Conservation (phyloP, 75 land plant species). For the Gnetum montanum region DNA sequence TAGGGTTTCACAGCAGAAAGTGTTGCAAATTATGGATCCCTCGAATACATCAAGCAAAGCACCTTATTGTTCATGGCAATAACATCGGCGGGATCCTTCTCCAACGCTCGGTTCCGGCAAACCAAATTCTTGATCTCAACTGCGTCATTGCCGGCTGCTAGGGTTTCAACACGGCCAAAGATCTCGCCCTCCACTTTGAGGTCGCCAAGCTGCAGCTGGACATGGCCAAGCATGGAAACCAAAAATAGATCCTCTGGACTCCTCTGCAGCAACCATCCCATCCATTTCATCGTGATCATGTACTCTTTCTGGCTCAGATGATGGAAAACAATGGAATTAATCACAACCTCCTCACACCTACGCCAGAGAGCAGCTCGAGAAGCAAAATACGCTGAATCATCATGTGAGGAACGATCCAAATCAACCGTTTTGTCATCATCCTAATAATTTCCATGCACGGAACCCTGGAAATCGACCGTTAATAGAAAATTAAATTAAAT, state of each 20-base stretch:
- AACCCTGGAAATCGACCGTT: not conserved
- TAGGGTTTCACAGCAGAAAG: no score
- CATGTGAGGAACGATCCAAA: no score
- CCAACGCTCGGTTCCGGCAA: constrained; percentile 65
- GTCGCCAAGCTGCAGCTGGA: constrained; percentile 89
- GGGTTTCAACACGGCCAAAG: constrained; percentile 42
- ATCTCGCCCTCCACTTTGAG: constrained; percentile 43
- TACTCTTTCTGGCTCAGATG: constrained; percentile 70
- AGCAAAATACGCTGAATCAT: no score
- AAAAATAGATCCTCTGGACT: constrained; percentile 39
- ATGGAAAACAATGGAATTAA: constrained; percentile 34
- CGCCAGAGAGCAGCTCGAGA: constrained; percentile 53
- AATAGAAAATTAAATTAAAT: not conserved
- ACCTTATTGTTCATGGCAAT: constrained; percentile 91
- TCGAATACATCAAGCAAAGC: constrained; percentile 89
- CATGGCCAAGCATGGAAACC: constrained; percentile 69
- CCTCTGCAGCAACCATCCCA: constrained; percentile 26
- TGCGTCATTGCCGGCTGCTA: constrained; percentile 1
- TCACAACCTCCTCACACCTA: constrained; percentile 46
- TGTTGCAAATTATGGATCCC: no score
- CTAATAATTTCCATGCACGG: no score
- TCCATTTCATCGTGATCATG: constrained; percentile 44
- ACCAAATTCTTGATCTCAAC: constrained; percentile 48
- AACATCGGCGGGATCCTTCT: constrained; percentile 57
- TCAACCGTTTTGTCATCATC: no score